Conservation (phyloP, 2,329 filamentous ascomycete genomes). For the Chaetomiaceae sp. region DNA sequence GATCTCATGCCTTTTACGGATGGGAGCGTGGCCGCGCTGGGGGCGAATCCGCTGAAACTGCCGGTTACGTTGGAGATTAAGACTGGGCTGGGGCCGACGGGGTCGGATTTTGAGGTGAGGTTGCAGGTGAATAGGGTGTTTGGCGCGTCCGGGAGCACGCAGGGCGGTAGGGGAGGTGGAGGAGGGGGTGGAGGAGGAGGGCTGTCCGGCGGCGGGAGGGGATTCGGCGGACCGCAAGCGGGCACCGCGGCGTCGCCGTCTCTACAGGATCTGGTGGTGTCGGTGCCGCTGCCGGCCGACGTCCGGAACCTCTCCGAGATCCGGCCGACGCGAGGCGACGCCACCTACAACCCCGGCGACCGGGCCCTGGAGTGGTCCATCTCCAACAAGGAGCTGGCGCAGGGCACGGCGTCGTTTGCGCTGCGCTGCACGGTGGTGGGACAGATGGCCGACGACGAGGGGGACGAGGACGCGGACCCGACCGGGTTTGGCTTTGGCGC, state of each 20-base stretch:
- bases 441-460: constrained; percentile 41
- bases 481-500: constrained; percentile 44
- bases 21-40: constrained; percentile 27
- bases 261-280: constrained; percentile 71
- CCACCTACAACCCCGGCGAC: constrained; percentile 69
- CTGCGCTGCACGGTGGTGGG: constrained; percentile 78
- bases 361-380: constrained; percentile 76
- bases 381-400: constrained; percentile 66
- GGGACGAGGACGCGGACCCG: constrained; percentile 46
- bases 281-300: constrained; percentile 68
- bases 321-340: constrained; percentile 74
- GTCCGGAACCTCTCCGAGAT: constrained; percentile 82
- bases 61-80: constrained; percentile 78
- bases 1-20: constrained; percentile 69
- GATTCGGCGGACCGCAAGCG: constrained; percentile 41
- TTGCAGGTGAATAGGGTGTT: constrained; percentile 65
- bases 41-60: constrained; percentile 59
- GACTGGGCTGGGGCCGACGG: constrained; percentile 66
- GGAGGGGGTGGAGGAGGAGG: no score
- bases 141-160: constrained; percentile 29
- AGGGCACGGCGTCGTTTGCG: constrained; percentile 61
- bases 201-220: constrained; percentile 33
- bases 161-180: constrained; percentile 9
- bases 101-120: constrained; percentile 84
- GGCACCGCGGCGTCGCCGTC: constrained; percentile 53